Percentiles rank a stretch among this genome's conserved stretches.
These are phyloP conservation scores for Colletotrichum cordylinicola DNA, from an alignment of 2,329 filamentous ascomycete species.

Conservation along the genomic window DNA sequence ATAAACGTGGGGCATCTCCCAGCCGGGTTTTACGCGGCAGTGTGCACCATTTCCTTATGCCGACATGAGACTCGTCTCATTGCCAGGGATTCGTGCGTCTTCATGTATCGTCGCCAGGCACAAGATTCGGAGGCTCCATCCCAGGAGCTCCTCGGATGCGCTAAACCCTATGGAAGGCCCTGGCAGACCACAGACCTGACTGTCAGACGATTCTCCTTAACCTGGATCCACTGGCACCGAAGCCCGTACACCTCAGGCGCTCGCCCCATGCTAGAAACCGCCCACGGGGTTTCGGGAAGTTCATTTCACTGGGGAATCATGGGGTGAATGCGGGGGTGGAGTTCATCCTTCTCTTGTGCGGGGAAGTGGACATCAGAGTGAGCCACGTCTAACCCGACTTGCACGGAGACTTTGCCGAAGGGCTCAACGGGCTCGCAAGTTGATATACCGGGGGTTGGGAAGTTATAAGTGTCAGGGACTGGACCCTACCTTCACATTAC, in stretches of 20 bases:
- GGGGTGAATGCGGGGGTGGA: background rate
- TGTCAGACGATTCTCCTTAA: background rate
- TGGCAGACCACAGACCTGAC: background rate
- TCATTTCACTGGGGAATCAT: background rate
- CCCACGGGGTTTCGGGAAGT: background rate
- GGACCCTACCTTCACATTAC: background rate
- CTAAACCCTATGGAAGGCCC: background rate
- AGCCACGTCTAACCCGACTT: background rate
- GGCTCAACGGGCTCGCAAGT: background rate
- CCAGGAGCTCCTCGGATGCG: background rate
- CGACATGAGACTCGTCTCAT: rapidly evolving
- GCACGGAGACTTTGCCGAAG: background rate
- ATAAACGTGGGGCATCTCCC: rapidly evolving
- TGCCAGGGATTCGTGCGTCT: background rate
- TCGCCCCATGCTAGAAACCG: background rate
- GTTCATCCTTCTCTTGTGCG: background rate
- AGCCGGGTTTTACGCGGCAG: background rate
- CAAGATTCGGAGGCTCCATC: background rate
- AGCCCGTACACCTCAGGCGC: background rate
- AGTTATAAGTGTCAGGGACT: background rate
- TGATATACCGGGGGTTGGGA: background rate
- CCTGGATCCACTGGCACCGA: background rate
- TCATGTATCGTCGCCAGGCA: background rate
- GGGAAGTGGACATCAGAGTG: background rate
- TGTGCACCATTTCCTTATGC: rapidly evolving